These are phyloP conservation scores for Naganishia kalamii DNA, from an alignment of 768 basidiomycete species.

Conservation along the genomic window DNA sequence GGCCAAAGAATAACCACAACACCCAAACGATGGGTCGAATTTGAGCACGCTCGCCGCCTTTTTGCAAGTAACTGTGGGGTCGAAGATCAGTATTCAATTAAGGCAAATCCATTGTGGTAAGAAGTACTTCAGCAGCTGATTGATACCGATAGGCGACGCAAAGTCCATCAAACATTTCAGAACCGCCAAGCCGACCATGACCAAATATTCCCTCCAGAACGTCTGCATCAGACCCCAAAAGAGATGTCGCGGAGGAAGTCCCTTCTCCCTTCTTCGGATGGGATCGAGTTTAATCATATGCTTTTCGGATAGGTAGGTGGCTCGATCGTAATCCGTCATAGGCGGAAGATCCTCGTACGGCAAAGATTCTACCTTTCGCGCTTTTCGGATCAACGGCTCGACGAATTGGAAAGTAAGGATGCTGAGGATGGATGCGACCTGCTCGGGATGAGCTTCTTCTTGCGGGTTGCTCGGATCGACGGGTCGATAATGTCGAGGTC, in stretches of 20 bases:
- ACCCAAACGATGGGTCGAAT: constrained; percentile 69
- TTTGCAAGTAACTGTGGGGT: neutral
- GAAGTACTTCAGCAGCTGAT: constrained; percentile 48
- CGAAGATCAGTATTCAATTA: too few relatives aligned
- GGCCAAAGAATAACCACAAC: constrained; percentile 47
- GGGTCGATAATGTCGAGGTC: constrained; percentile 58
- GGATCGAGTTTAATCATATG: constrained; percentile 47
- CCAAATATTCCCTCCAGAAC: constrained; percentile 35
- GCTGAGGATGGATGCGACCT: constrained; percentile 52
- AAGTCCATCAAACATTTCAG: constrained; percentile 42
- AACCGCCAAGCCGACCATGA: constrained; percentile 28
- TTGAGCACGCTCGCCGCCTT: constrained; percentile 49
- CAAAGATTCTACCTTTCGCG: constrained; percentile 38
- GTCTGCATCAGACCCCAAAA: constrained; percentile 52
- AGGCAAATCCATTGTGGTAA: neutral
- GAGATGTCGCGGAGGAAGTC: constrained; percentile 50
- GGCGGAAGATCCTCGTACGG: constrained; percentile 49
- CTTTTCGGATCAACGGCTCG: constrained; percentile 39
- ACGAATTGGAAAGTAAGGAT: constrained; percentile 10
- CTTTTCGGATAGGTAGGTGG: constrained; percentile 41
- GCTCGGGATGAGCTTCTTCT: constrained; percentile 48
- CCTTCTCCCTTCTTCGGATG: constrained; percentile 38
- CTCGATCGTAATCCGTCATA: constrained; percentile 50
- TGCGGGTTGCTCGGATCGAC: constrained; percentile 50
- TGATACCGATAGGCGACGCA: constrained; percentile 48